Percentiles rank a stretch among this genome's conserved stretches.
These are phyloP conservation scores for Colletotrichum camelliae DNA, from an alignment of 2,329 filamentous ascomycete species.

Conservation along the genomic window DNA sequence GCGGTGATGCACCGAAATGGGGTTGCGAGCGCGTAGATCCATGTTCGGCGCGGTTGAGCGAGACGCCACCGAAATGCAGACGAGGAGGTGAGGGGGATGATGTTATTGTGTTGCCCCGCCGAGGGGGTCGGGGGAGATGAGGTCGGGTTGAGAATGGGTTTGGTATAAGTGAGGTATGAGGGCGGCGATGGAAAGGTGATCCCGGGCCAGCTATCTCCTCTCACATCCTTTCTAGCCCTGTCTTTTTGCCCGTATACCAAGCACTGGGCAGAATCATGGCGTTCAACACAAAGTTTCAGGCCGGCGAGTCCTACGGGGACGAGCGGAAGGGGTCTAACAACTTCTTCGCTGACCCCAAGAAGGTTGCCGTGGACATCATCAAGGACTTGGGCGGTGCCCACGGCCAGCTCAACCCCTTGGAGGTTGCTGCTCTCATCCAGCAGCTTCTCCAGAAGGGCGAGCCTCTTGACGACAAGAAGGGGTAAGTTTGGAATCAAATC, in stretches of 20 bases:
- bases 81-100: background rate
- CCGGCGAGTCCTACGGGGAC: slow-evolving; percentile 40
- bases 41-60: background rate
- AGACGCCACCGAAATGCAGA: background rate
- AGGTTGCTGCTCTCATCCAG: slow-evolving; percentile 37
- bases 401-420: slow-evolving; percentile 29
- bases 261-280: slow-evolving; percentile 28
- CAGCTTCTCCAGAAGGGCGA: slow-evolving; percentile 31
- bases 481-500: slow-evolving; percentile 27
- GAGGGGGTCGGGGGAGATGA: background rate
- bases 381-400: slow-evolving; percentile 34
- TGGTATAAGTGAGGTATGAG: background rate
- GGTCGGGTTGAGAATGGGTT: background rate
- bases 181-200: background rate
- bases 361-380: slow-evolving; percentile 37
- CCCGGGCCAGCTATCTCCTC: background rate
- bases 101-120: background rate
- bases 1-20: background rate
- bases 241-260: background rate
- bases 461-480: slow-evolving; percentile 63
- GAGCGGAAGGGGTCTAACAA: slow-evolving; percentile 25
- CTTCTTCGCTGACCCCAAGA: slow-evolving; percentile 36
- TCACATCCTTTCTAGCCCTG: background rate
- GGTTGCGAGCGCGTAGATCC: background rate
- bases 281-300: slow-evolving; percentile 40